Evolutionary conservation across 257 asterid genomes (phyloP).

Genomic region (Cinchona pubescens): DNA sequence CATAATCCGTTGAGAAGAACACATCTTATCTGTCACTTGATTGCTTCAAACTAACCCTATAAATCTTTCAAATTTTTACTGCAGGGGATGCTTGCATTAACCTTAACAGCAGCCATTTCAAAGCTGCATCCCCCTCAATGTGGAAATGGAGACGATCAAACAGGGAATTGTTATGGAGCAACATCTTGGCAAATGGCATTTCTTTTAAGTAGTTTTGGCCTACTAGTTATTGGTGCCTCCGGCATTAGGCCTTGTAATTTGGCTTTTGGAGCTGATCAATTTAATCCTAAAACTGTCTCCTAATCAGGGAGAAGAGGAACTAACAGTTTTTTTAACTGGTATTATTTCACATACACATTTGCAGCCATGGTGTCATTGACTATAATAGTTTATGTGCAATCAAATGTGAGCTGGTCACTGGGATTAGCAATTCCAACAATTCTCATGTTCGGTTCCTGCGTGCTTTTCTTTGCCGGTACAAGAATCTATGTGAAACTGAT

Average conservation of each 20-base stretch:
- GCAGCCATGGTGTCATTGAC: conserved; percentile 70
- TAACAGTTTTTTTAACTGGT: conserved; percentile 82
- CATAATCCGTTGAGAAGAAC: too few species aligned
- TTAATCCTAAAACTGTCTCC: conserved; percentile 69
- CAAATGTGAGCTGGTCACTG: conserved; percentile 64
- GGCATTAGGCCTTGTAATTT: conserved; percentile 75
- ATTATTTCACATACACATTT: conserved; percentile 67
- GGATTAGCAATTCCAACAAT: conserved; percentile 60
- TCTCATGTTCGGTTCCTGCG: conserved; percentile 55
- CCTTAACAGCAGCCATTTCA: conserved; percentile 57
- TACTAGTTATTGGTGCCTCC: conserved; percentile 63
- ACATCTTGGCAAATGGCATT: conserved; percentile 53
- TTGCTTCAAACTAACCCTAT: not conserved
- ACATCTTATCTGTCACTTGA: too few species aligned
- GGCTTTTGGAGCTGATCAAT: conserved; percentile 83
- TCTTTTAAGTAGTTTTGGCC: conserved; percentile 45
- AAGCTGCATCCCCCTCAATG: conserved; percentile 70
- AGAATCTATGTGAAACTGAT: conserved; percentile 54
- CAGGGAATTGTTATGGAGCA: conserved; percentile 38
- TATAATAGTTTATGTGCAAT: conserved; percentile 64
- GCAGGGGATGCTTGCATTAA: conserved; percentile 56
- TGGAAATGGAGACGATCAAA: conserved; percentile 16
- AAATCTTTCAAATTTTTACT: not conserved
- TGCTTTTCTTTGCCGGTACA: conserved; percentile 56
- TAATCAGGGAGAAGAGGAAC: conserved; percentile 57